These are phyloP conservation scores for Oryza brachyantha DNA, from an alignment of 176 grass and related monocot genomes.

Conservation along the genomic window DNA sequence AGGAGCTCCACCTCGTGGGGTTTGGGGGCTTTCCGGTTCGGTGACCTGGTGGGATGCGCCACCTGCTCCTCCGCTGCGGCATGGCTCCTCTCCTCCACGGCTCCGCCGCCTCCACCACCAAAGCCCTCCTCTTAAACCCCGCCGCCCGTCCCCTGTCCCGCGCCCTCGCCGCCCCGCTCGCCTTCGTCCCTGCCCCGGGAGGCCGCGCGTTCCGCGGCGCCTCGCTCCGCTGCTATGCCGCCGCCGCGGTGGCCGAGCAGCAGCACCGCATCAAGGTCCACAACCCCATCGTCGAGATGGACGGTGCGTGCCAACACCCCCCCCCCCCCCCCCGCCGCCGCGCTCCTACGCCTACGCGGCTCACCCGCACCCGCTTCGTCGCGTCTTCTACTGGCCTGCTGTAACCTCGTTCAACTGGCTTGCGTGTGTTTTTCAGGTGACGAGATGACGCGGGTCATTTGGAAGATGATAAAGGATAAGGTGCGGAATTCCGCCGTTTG, in stretches of 20 bases:
- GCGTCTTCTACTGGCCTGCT: neutral
- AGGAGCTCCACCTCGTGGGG: neutral
- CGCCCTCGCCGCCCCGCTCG: conserved; percentile 12
- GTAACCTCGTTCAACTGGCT: neutral
- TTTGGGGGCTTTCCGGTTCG: neutral
- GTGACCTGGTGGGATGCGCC: conserved; percentile 35
- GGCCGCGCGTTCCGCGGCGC: conserved; percentile 8
- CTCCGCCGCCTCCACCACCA: conserved; percentile 25
- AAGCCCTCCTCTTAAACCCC: conserved; percentile 37
- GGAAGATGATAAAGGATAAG: conserved; percentile 97
- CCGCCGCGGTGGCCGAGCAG: conserved; percentile 42
- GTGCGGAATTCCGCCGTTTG: conserved; percentile 21
- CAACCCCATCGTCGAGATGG: conserved; percentile 99
- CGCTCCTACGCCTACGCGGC: too few relatives aligned
- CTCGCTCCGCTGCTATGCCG: conserved; percentile 67
- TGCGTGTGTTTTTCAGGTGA: conserved; percentile 52
- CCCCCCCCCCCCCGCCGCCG: too few relatives aligned
- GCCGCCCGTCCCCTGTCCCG: neutral
- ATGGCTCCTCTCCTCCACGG: conserved; percentile 39
- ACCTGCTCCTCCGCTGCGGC: conserved; percentile 24
- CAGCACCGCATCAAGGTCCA: conserved; percentile 62
- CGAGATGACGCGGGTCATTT: conserved; percentile 97
- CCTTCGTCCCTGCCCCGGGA: conserved; percentile 1
- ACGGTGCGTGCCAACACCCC: conserved; percentile 52
- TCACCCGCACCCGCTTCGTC: too few relatives aligned